Evolutionary conservation across 257 asterid species (phyloP).

Genomic region (Handroanthus guayacan): DNA sequence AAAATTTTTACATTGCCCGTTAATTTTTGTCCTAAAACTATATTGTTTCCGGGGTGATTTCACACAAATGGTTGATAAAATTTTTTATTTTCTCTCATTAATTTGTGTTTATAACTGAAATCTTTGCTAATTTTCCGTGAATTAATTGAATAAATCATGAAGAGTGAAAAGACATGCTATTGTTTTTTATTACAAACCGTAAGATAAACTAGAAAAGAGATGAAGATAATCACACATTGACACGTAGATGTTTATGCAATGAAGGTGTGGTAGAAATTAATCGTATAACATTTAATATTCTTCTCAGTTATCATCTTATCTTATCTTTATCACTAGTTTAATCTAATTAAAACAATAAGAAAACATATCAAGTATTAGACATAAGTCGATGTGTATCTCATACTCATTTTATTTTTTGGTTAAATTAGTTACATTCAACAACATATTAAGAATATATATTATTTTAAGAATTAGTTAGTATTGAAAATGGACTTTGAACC

Average conservation of each 20-base stretch:
- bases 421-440: too few relatives aligned
- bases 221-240: conserved; percentile 16
- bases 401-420: too few relatives aligned
- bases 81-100: not conserved
- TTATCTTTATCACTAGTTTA: conserved; percentile 36
- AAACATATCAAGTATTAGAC: not conserved
- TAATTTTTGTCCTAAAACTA: too few relatives aligned
- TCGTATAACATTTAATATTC: not conserved
- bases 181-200: conserved; percentile 18
- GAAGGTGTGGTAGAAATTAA: conserved; percentile 11
- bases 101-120: not conserved
- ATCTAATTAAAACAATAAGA: not conserved
- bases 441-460: too few relatives aligned
- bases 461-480: too few relatives aligned
- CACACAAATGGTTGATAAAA: not conserved
- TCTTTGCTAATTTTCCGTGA: conserved; percentile 18
- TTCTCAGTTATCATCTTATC: conserved; percentile 33
- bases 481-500: too few relatives aligned
- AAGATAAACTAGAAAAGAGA: not conserved
- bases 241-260: conserved; percentile 26
- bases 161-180: not conserved
- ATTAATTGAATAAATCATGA: conserved; percentile 29
- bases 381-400: not conserved
- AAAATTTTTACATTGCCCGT: too few relatives aligned
- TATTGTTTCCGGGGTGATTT: too few relatives aligned